Evolutionary conservation across 2,329 filamentous ascomycete genomes (phyloP), one percentile per base, ranked within the genome.

Genomic region (Dactylellina parvicollis): DNA sequence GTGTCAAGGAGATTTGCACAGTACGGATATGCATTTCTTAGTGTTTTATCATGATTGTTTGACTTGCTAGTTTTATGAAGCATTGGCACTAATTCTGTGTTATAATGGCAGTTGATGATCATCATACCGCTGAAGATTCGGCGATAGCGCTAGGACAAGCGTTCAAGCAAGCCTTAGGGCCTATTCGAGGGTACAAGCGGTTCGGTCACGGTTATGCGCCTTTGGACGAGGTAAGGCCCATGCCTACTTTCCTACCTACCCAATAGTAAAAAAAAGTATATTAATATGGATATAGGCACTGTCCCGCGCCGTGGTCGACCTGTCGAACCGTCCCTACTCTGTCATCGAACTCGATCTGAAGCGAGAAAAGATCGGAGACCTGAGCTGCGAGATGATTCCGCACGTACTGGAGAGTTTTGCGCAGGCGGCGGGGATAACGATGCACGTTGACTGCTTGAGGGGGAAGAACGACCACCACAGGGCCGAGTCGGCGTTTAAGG

Each of bases 401-500:
- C 95, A 99, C 84, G 96, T 93, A 77, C 82, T 99, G 80, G 88
- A 96, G 84, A 95, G 90, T 83, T 99, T 97, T 82, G 93, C 94
- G 42, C 91, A 96, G 83, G 91, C 88, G 8, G 92, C 92, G 2
- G 89, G 92, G 24, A 86, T 97, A 59, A 99, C 95, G n/a, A 83
- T 98, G 79, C 95, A 99, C 83, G 92, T 99, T 70, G 92, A 97
- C 82, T 96, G 92, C 82, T 82, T 96, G 65, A 87, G 92, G 75
- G 95, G 95, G 57, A 87, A 90, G 75, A 99, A 98, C 82, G 95
- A 98, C 82, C 95, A 98, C 82, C 95, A 98, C 83, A 86, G 93
- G 69, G 93, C 95, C 8, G 95, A 98, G 86, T 95, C 91, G 80
- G 95, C 94, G 14, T 97, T 99, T 83, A 99, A 99, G 86, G 95